A percentile compares a stretch with the other conserved stretches of the same genome.
Evolutionary conservation across 805 yeast genomes (phyloP).

Genomic region (Candida boidinii): DNA sequence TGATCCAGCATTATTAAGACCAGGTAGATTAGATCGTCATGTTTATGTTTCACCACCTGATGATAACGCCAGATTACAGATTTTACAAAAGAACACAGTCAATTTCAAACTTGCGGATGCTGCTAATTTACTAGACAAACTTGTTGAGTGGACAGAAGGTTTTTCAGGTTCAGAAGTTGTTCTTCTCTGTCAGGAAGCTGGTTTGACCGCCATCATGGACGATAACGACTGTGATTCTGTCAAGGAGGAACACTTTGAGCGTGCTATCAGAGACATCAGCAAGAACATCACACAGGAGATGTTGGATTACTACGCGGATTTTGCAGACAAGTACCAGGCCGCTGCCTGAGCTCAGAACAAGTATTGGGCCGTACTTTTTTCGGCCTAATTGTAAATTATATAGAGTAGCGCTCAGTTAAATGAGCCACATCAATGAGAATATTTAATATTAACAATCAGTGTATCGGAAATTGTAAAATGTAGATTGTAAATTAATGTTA

Average conservation of each 20-base stretch:
- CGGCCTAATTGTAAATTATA: not conserved
- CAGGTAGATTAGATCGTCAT: constrained; percentile 92
- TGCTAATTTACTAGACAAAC: constrained; percentile 30
- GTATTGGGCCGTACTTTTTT: not conserved
- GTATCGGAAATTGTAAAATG: too few relatives aligned
- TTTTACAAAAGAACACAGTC: constrained; percentile 58
- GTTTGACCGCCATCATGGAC: constrained; percentile 88
- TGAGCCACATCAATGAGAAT: too few relatives aligned
- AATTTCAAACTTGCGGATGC: constrained; percentile 50
- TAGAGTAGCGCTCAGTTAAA: too few relatives aligned
- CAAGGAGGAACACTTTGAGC: constrained; percentile 45
- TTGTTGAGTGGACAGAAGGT: constrained; percentile 48
- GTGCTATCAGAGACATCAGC: too few relatives aligned
- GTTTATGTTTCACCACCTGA: constrained; percentile 94
- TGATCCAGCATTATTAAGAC: constrained; percentile 88
- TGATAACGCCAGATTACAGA: constrained; percentile 66
- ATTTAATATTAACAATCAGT: too few relatives aligned
- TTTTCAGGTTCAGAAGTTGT: constrained; percentile 96
- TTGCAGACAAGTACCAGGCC: constrained; percentile 29
- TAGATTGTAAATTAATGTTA: too few relatives aligned
- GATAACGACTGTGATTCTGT: constrained; percentile 46
- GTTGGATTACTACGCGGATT: constrained; percentile 64
- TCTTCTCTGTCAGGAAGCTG: constrained; percentile 89
- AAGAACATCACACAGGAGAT: constrained; percentile 80
- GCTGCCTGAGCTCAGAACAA: not conserved